Percentiles rank a stretch among this genome's conserved stretches.
Conservation (phyloP, 306 rosid species). For the Castanospermum australe region DNA sequence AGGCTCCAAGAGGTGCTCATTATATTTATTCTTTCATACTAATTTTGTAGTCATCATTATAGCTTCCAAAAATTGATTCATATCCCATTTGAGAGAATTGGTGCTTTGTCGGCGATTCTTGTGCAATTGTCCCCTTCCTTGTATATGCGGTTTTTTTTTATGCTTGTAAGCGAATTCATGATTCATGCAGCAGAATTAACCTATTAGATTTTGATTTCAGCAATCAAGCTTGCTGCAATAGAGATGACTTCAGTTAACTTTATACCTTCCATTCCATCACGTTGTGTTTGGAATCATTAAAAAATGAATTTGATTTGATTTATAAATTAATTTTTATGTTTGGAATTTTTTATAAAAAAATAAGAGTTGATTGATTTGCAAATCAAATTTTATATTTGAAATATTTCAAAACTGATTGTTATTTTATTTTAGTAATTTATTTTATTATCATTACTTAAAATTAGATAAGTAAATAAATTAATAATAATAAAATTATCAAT, state of each 20-base stretch:
- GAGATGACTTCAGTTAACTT: not conserved
- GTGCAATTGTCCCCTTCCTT: not conserved
- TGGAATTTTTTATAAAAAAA: too few relatives aligned
- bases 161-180: not conserved
- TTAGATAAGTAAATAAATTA: too few relatives aligned
- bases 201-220: not conserved
- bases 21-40: constrained; percentile 30
- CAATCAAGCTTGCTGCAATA: not conserved
- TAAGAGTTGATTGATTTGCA: too few relatives aligned
- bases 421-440: too few relatives aligned
- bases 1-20: constrained; percentile 17
- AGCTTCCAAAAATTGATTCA: constrained; percentile 22
- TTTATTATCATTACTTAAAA: too few relatives aligned
- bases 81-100: constrained; percentile 12
- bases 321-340: too few relatives aligned
- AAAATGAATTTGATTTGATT: too few relatives aligned
- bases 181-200: not conserved
- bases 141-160: constrained; percentile 21
- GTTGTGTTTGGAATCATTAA: too few relatives aligned
- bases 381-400: too few relatives aligned
- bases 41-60: constrained; percentile 18
- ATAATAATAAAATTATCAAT: too few relatives aligned
- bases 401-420: too few relatives aligned
- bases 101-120: not conserved
- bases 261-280: not conserved